Base-by-base conservation (phyloP, 768 basidiomycete genomes). In the Boletus rex-veris region DNA sequence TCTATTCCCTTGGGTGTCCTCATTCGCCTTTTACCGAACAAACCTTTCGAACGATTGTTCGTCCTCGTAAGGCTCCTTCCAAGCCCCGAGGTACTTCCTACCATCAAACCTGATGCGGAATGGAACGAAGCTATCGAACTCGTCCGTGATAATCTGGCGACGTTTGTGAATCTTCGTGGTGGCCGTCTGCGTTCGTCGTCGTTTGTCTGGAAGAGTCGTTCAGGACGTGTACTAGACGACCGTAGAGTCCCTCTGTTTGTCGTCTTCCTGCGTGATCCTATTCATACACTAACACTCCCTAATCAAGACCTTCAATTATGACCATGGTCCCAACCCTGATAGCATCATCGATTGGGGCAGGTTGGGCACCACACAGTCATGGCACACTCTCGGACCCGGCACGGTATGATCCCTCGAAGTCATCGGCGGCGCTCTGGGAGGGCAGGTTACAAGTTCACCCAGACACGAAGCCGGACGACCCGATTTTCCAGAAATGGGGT, bases 371-470 rank as follows among this genome's bases (percentile, higher is more conserved):
- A 48, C 80, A 82, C 19, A 75, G 79, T 45, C 68, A 62, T 26
- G 80, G 81, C 35, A 78, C 81, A 4, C 74, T 90, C 7, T 85
- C 86, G 1, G 86, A 93, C 69, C 91, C 90, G 31, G 82, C 88
- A 26, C 77, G 82, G 47, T 74, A 77, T 53, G 88, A 92, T 68
- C 90, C 92, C 15, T 90, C 91, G 31, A 80, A 79, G 66, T 87
- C 90, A 10, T 86, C 90, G 30, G 85, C 90, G 10, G 90, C 88
- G 2, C 76, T 93, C 7, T 91, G 85, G 85, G 84, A 89, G 67
- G 92, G 92, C 57, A 89, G 82, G 70, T 76, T 93, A 15, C 91
- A 92, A 67, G 75, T 96, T 7, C 94, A 97, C 65, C 93, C 93
- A 0, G 90, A 90, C 36, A 95, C 92, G 3, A 75, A 80, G 43